phyloP scores from a whole-genome alignment of 345 rosid species.

The Pugionium dolabratum region DNA sequence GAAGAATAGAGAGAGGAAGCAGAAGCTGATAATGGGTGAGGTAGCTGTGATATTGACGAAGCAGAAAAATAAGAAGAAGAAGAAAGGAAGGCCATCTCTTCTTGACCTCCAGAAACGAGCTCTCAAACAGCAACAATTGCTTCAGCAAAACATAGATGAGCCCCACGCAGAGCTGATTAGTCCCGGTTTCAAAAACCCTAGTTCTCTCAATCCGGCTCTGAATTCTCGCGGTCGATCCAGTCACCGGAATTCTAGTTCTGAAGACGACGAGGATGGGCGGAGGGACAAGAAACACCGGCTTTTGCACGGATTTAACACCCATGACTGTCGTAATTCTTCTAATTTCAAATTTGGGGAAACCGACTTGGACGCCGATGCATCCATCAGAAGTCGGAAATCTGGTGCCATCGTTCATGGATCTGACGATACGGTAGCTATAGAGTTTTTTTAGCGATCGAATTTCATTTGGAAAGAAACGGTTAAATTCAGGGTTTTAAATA shows the following conservation, averaged over 20 bases:
- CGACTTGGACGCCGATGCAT: conserved; percentile 40
- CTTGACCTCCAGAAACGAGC: conserved; percentile 84
- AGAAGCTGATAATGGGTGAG: conserved; percentile 45
- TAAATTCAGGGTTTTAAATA: neutral
- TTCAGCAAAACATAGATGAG: conserved; percentile 35
- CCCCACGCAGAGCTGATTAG: conserved; percentile 35
- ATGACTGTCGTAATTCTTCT: conserved; percentile 40
- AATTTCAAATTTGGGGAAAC: conserved; percentile 45
- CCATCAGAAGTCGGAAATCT: conserved; percentile 46
- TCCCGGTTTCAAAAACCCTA: conserved; percentile 59
- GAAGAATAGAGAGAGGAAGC: conserved; percentile 12
- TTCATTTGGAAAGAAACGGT: neutral
- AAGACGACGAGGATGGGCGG: conserved; percentile 82
- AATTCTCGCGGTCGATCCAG: conserved; percentile 48
- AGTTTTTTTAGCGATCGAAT: too few relatives aligned
- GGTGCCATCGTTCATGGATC: conserved; percentile 51
- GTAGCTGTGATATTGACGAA: conserved; percentile 53
- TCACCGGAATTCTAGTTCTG: conserved; percentile 45
- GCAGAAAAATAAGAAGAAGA: conserved; percentile 69
- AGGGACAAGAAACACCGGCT: conserved; percentile 69
- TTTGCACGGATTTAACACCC: conserved; percentile 63
- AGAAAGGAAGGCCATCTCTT: conserved; percentile 92
- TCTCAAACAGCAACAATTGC: conserved; percentile 63
- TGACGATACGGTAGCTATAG: conserved; percentile 47
- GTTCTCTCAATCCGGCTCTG: conserved; percentile 2